phyloP scores from a whole-genome alignment of 805 yeast species.

The Suhomyces faveliae region DNA sequence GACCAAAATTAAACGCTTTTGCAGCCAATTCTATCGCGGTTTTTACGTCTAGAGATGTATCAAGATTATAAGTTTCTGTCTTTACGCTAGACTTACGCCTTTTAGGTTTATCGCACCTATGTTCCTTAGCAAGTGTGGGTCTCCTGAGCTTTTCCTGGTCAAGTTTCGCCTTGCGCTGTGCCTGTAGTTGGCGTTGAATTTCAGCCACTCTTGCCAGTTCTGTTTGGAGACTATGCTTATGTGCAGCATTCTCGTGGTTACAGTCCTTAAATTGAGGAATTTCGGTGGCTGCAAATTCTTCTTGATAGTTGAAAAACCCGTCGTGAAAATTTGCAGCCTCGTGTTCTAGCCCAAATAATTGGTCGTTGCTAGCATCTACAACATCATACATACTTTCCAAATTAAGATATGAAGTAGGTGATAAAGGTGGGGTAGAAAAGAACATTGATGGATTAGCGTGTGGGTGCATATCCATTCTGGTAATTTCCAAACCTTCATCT shows the following conservation, averaged over 20 bases:
- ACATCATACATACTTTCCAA: slow-evolving; percentile 1
- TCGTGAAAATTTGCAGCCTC: slow-evolving; percentile 1
- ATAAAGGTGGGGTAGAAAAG: neutral
- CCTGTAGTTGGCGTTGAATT: slow-evolving; percentile 1
- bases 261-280: neutral
- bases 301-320: slow-evolving; percentile 6
- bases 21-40: slow-evolving; percentile 7
- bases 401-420: neutral
- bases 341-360: neutral
- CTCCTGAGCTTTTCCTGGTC: neutral
- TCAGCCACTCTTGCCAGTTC: slow-evolving; percentile 2
- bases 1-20: slow-evolving; percentile 1
- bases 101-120: neutral
- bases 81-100: neutral
- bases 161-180: neutral
- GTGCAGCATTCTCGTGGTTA: neutral
- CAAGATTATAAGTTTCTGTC: neutral
- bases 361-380: neutral
- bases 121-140: neutral
- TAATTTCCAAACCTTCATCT: neutral
- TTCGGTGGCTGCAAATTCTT: neutral
- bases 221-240: neutral
- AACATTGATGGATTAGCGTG: neutral
- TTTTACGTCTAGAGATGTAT: slow-evolving; percentile 1
- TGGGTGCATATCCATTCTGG: neutral